These are phyloP conservation scores for Aspergillus piperis DNA, from an alignment of 2,329 filamentous ascomycete genomes.

Conservation along the genomic window DNA sequence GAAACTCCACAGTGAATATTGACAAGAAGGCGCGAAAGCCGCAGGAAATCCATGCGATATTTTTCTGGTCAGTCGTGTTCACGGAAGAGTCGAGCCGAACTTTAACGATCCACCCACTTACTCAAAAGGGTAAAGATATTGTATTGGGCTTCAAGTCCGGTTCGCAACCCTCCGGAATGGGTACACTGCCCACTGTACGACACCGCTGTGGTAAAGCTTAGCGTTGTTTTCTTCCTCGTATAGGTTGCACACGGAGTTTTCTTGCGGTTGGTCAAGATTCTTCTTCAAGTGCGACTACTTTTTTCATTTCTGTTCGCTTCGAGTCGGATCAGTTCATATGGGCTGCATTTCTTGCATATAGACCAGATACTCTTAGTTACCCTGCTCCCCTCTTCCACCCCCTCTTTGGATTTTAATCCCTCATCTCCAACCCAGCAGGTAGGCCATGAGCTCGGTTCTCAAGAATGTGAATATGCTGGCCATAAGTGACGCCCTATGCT, in stretches of 20 bases:
- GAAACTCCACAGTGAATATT: not conserved
- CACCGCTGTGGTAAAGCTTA: not conserved
- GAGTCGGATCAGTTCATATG: not conserved
- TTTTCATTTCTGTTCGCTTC: not conserved
- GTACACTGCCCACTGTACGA: not conserved
- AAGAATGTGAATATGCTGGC: not conserved
- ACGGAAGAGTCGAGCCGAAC: not conserved
- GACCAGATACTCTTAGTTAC: not conserved
- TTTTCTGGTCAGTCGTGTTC: not conserved
- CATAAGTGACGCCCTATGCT: not conserved
- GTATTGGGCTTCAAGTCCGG: not conserved
- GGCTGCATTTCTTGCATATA: not conserved
- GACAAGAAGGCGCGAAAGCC: not conserved
- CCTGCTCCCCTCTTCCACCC: not conserved
- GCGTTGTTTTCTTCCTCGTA: not conserved
- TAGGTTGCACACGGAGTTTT: not conserved
- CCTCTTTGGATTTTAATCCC: not conserved
- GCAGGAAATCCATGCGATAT: not conserved
- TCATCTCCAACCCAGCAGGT: not conserved
- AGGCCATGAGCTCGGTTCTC: not conserved
- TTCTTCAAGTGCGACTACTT: not conserved
- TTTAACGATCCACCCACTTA: not conserved
- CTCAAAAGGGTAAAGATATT: not conserved
- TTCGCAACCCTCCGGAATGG: not conserved
- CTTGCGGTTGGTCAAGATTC: not conserved